Evolutionary conservation across 352 stramenopile genomes (phyloP), one percentile per base, ranked within the genome.

Genomic region (Phytophthora colocasiae): DNA sequence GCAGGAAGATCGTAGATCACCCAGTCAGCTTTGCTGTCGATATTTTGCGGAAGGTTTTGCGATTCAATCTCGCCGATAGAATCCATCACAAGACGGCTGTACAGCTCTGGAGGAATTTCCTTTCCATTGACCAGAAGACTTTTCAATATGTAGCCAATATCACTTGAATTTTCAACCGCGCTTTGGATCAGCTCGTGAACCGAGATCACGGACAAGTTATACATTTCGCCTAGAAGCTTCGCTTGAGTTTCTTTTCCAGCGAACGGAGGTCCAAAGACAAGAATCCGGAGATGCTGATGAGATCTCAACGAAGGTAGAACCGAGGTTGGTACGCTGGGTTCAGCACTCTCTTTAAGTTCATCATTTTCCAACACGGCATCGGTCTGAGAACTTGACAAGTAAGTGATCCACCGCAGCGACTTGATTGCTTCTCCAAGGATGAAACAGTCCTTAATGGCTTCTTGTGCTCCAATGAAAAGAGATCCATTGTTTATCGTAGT

Each of bases 351-450:
- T 56, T 58, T 8, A 24, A 38, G n/a, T 9, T 48, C 29, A 5
- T 44, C 15, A 26, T 58, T 45, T 9, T 61, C 8, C 31, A 48
- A 11, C 24, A 26, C 11, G 3, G 10, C 27, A 24, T 9, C 6
- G n/a, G 46, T 3, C 15, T 63, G 38, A 26, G 15, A 17, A 14
- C 24, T 5, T 17, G n/a, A 53, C 8, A 54, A 69, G 4, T 47
- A 63, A 65, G 66, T 46, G 19, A 82, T 80, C 81, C 82, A 93
- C 17, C 83, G 81, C 29, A 89, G 57, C 29, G 87, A 86, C 51
- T 92, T 90, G 22, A 93, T 61, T 39, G 73, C 73, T 66, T 91
- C 83, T 27, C 80, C 81, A 4, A 91, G 68, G 6, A 83, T 63
- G 14, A 79, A 79, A 17, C 69, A 73, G n/a, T 80, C 78, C 39